phyloP scores from a whole-genome alignment of 345 rosid species.

The Bruguiera parviflora region DNA sequence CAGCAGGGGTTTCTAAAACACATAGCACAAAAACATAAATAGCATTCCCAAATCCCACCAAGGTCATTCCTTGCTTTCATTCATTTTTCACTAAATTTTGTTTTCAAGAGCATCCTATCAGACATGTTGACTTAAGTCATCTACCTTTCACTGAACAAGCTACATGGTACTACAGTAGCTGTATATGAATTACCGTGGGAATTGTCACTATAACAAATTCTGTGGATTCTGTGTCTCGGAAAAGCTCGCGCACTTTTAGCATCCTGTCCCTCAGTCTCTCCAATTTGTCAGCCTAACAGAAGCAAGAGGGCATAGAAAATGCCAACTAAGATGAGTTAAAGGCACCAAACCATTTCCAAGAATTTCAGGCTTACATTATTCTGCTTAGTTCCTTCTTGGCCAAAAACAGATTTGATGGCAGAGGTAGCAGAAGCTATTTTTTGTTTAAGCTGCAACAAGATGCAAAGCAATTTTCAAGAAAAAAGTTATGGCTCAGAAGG shows the following conservation, averaged over 20 bases:
- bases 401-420: slow-evolving; percentile 92
- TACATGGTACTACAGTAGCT: background rate
- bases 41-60: too few species aligned
- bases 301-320: slow-evolving; percentile 1
- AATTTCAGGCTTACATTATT: slow-evolving; percentile 57
- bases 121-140: background rate
- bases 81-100: too few species aligned
- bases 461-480: slow-evolving; percentile 7
- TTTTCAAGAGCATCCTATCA: background rate
- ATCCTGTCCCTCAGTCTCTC: slow-evolving; percentile 87
- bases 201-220: slow-evolving; percentile 94
- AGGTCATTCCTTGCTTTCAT: too few species aligned
- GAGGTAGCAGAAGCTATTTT: slow-evolving; percentile 88
- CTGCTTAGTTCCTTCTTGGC: slow-evolving; percentile 58
- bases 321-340: background rate
- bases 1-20: background rate
- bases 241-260: slow-evolving; percentile 96
- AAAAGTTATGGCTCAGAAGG: background rate
- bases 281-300: slow-evolving; percentile 69
- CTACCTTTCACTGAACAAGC: background rate
- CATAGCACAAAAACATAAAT: background rate
- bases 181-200: slow-evolving; percentile 58
- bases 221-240: slow-evolving; percentile 81
- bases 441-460: slow-evolving; percentile 70
- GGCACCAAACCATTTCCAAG: slow-evolving; percentile 14